A percentile compares a stretch with the other conserved stretches of the same genome.
Evolutionary conservation across 2,329 filamentous ascomycete species (phyloP).

Genomic region (Penicillium sp.): DNA sequence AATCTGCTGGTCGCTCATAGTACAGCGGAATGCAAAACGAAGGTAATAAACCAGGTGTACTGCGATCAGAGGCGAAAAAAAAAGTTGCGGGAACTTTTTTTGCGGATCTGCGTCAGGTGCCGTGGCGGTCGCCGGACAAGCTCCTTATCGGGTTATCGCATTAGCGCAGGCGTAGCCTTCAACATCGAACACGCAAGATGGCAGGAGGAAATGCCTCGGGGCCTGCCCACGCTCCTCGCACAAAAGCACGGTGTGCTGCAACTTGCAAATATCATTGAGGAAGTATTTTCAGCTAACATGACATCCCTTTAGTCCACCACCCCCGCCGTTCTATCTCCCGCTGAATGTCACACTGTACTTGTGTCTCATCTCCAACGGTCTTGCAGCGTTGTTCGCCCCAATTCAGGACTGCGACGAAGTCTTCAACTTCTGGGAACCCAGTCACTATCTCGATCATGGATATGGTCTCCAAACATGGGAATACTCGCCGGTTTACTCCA

Average conservation of each 20-base stretch:
- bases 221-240: conserved; percentile 20
- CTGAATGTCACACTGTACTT: conserved; percentile 76
- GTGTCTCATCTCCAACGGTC: conserved; percentile 68
- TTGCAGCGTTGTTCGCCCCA: conserved; percentile 78
- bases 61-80: conserved; percentile 9
- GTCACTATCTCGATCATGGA: conserved; percentile 88
- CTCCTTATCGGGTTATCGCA: conserved; percentile 31
- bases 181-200: conserved; percentile 14
- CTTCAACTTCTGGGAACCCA: conserved; percentile 98
- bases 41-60: neutral
- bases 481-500: conserved; percentile 91
- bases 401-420: conserved; percentile 99
- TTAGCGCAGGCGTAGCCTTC: conserved; percentile 1
- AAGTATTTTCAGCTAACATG: conserved; percentile 17
- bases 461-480: conserved; percentile 98
- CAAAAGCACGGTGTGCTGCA: conserved; percentile 28
- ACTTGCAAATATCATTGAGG: neutral
- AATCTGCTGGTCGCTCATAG: conserved; percentile 28
- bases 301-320: conserved; percentile 27
- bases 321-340: conserved; percentile 59
- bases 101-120: conserved; percentile 29
- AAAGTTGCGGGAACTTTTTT: conserved; percentile 27
- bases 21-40: conserved; percentile 7
- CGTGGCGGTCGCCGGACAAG: conserved; percentile 26
- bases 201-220: conserved; percentile 11